Conservation (phyloP, 352 stramenopile genomes). For the Hyaloperonospora brassicae region DNA sequence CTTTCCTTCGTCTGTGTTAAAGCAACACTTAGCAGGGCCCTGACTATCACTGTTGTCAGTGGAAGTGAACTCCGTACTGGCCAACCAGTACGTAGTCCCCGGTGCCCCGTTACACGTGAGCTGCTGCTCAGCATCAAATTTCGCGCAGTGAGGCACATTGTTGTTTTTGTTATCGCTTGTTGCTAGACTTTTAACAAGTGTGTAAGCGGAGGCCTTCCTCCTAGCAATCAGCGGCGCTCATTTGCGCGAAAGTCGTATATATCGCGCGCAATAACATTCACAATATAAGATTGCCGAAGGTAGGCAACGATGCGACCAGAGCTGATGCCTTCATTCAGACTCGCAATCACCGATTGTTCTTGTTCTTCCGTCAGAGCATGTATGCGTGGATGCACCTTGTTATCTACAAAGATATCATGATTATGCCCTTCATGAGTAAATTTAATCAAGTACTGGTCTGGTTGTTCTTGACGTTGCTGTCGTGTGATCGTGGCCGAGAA, state of each 20-base stretch:
- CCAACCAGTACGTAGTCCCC: too few species aligned
- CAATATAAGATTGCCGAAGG: neutral
- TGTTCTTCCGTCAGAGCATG: neutral
- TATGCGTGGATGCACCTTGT: neutral
- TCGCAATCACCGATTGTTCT: neutral
- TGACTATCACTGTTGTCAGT: too few species aligned
- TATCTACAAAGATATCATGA: neutral
- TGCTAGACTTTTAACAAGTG: neutral
- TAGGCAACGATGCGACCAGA: neutral
- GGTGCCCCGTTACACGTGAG: too few species aligned
- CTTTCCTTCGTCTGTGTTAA: too few species aligned
- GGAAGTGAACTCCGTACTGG: too few species aligned
- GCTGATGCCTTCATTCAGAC: neutral
- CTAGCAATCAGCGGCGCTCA: neutral
- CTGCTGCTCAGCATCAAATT: neutral
- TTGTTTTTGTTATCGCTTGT: neutral
- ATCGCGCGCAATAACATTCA: neutral
- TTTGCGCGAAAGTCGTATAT: neutral
- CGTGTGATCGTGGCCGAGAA: too few species aligned
- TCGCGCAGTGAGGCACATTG: neutral
- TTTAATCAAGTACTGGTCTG: neutral
- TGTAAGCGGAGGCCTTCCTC: neutral
- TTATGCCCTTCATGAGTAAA: neutral
- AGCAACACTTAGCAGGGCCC: too few species aligned
- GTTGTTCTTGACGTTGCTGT: neutral